Base-by-base conservation (phyloP, 805 yeast genomes). In the Kockiozyma suomiensis region DNA sequence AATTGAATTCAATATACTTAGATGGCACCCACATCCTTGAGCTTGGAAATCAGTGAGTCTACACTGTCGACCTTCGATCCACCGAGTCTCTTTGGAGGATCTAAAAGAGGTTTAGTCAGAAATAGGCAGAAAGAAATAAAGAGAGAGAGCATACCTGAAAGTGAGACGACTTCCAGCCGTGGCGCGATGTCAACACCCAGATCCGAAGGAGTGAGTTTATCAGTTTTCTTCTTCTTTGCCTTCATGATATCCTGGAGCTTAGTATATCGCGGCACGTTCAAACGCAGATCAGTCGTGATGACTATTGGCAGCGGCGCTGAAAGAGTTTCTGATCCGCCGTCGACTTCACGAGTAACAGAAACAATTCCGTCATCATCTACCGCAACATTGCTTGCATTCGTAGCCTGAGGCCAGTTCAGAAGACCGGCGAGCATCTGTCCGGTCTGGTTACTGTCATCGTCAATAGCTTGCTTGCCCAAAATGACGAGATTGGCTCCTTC, bases 401-500 rank as follows among this genome's bases (percentile, higher is more conserved):
- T 93, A 35, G 97, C 97, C 70, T 92, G 97, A 19, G 97, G 96
- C 98, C 98, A 93, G 70, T 85, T 84, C 74, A 93, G 81, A 62
- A 93, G 77, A 8, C 97, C 97, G 1, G 97, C 98, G 56, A 94
- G 82, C 85, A 94, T 90, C 75, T 92, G 98, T 28, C 98, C 99
- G 13, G 97, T 92, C 75, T 92, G 97, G 74, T 90, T 90, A 46
- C 90, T 80, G 71, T 94, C 99, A 68, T 91, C 96, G 75, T 94
- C 99, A 69, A 94, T 92, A 41, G 98, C 90, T 76, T 94, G 99
- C 73, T 94, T 94, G 49, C 99, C 99, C 73, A 94, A 80, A 42
- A 94, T 83, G 47, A 94, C 86, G 72, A 94, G 77, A 75, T 94
- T 92, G 41, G 89, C 81, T 8, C 81, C 76, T 64, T 89, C 82